Conservation (phyloP, 176 grass and related monocot species). For the Avena sativa region DNA sequence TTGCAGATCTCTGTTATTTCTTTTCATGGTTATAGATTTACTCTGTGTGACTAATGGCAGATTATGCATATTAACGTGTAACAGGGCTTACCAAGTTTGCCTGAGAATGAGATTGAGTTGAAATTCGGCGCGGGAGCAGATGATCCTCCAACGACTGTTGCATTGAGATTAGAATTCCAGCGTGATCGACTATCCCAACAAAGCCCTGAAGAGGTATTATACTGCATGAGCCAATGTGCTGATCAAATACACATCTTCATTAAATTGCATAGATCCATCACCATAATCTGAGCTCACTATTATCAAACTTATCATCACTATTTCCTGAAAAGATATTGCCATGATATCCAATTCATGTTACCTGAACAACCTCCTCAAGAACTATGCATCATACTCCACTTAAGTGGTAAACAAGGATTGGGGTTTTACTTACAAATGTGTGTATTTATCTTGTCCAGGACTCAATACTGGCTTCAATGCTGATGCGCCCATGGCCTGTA, state of each 20-base stretch:
- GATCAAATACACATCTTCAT: background rate
- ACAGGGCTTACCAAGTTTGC: slow-evolving; percentile 67
- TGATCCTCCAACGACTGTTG: slow-evolving; percentile 60
- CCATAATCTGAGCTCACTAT: slow-evolving; percentile 5
- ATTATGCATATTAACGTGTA: slow-evolving; percentile 26
- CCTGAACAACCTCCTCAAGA: slow-evolving; percentile 13
- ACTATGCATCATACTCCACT: slow-evolving; percentile 4
- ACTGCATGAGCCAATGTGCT: slow-evolving; percentile 17
- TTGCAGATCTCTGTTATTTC: background rate
- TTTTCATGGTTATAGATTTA: slow-evolving; percentile 4
- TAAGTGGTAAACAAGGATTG: slow-evolving; percentile 7
- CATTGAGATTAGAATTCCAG: slow-evolving; percentile 61
- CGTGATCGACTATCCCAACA: slow-evolving; percentile 57
- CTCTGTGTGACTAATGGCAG: background rate
- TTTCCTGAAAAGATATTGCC: slow-evolving; percentile 1
- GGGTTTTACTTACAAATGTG: slow-evolving; percentile 26
- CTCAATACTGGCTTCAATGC: slow-evolving; percentile 62
- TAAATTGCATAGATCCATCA: background rate
- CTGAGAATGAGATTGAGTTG: slow-evolving; percentile 48
- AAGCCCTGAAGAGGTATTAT: slow-evolving; percentile 66
- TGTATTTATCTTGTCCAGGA: slow-evolving; percentile 48
- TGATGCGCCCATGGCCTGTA: slow-evolving; percentile 66
- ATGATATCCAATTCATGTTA: background rate
- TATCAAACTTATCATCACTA: background rate
- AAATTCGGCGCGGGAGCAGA: slow-evolving; percentile 37